These are phyloP conservation scores for Exsudoporus frostii DNA, from an alignment of 768 basidiomycete species.

Conservation along the genomic window DNA sequence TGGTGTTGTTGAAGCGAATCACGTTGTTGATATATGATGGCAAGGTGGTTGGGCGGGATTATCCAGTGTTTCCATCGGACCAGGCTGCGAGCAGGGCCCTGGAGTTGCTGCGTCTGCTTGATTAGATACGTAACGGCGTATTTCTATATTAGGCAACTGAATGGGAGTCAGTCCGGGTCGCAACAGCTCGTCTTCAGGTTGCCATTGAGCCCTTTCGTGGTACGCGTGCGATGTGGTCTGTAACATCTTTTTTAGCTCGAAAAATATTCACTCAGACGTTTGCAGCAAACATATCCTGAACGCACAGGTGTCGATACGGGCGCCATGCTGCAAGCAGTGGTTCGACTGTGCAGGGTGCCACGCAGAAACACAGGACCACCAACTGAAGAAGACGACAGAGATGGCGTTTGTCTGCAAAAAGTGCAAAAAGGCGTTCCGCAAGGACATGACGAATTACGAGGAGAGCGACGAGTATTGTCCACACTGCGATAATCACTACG, in stretches of 20 bases:
- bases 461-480: constrained; percentile 99
- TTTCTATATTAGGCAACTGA: constrained; percentile 6
- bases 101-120: not conserved
- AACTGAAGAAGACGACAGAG: constrained; percentile 71
- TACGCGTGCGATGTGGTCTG: constrained; percentile 25
- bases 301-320: constrained; percentile 92
- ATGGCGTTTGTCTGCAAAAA: constrained; percentile 86
- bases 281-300: constrained; percentile 93
- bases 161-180: not conserved
- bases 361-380: constrained; percentile 75
- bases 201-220: not conserved
- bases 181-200: too few relatives aligned
- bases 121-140: not conserved
- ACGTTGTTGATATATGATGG: constrained; percentile 16
- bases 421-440: constrained; percentile 94
- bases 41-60: constrained; percentile 12
- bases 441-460: constrained; percentile 89
- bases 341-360: constrained; percentile 97
- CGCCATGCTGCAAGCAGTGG: constrained; percentile 97
- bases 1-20: constrained; percentile 20
- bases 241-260: constrained; percentile 1
- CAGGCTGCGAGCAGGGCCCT: constrained; percentile 12
- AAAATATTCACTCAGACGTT: not conserved
- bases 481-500: constrained; percentile 98
- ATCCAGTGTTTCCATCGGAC: constrained; percentile 24